Evolutionary conservation across 176 grass and related monocot species (phyloP), one percentile per base, ranked within the genome.

Genomic region (Aegilops umbellulata): DNA sequence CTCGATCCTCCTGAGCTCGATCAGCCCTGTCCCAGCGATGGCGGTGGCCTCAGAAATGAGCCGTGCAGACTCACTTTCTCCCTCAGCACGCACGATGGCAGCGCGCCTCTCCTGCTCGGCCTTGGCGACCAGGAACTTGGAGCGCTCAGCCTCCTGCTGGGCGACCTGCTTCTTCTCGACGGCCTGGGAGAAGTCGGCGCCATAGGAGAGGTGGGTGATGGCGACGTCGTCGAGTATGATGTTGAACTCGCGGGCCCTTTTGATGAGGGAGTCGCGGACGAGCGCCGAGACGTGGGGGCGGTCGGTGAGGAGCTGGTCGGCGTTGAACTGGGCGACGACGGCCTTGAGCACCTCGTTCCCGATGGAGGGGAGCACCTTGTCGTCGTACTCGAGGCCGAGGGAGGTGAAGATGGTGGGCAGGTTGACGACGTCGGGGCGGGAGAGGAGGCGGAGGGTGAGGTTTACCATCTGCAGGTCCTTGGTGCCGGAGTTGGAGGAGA

Each of bases 111-210:
- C 96, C 82, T 98, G 96, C 88, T 98, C 96, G 0, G 96, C 96
- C 69, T 89, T 89, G 69, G 94, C 94, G 39, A 97, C 97, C 77
- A 99, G 94, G 94, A 99, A 99, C 87, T 99, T 99, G 79, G 97
- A 99, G 8, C 97, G 97, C 90, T 99, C 97, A 4, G 97, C 97
- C 90, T 99, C 97, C 88, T 97, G 97, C 87, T 99, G 97, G 16
- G 97, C 97, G 44, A 99, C 97, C 92, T 99, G 97, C 89, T 99
- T 99, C 94, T 99, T 99, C 90, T 99, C 97, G 34, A 99, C 97
- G 73, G 97, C 97, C 60, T 58, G 89, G 29, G 97, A 99, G 92
- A 99, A 99, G 77, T 99, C 97, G 12, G 85, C 41, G 8, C 97
- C 97, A 72, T 99, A 99, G 5, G 94, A 97, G 73, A 99, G 97